Evolutionary conservation across 805 yeast species (phyloP).

Genomic region (Yarrowia deformans): DNA sequence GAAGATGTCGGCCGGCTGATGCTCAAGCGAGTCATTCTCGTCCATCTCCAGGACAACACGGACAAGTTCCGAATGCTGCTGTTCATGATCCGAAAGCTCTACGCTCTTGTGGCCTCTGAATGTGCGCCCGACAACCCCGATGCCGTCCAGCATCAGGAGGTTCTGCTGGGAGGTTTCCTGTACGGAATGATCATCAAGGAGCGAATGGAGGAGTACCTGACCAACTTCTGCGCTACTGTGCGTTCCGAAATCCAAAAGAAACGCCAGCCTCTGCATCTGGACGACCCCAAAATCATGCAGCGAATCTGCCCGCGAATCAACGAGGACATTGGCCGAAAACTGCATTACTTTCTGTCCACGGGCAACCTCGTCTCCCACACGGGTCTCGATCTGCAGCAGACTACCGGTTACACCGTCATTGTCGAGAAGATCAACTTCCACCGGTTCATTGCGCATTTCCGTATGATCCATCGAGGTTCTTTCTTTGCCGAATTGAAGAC

Average conservation of each 20-base stretch:
- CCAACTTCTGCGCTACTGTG: slow-evolving; percentile 72
- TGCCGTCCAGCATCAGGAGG: slow-evolving; percentile 98
- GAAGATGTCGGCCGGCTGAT: slow-evolving; percentile 90
- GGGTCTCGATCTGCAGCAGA: slow-evolving; percentile 97
- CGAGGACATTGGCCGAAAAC: slow-evolving; percentile 92
- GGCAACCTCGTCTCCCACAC: slow-evolving; percentile 97
- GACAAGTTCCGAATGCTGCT: slow-evolving; percentile 88
- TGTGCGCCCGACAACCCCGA: slow-evolving; percentile 98
- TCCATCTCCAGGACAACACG: slow-evolving; percentile 70
- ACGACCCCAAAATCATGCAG: slow-evolving; percentile 81
- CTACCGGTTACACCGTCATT: slow-evolving; percentile 96
- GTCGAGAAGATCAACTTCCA: slow-evolving; percentile 98
- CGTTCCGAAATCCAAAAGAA: slow-evolving; percentile 83
- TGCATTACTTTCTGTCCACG: slow-evolving; percentile 93
- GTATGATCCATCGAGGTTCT: slow-evolving; percentile 99
- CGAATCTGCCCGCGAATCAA: slow-evolving; percentile 79
- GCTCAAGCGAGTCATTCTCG: slow-evolving; percentile 81
- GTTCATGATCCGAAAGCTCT: slow-evolving; percentile 95
- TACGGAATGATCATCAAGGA: slow-evolving; percentile 97
- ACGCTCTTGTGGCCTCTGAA: slow-evolving; percentile 94
- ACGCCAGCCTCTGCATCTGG: slow-evolving; percentile 71
- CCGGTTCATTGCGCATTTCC: slow-evolving; percentile 96
- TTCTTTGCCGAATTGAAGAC: slow-evolving; percentile 98
- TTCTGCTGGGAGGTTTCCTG: slow-evolving; percentile 91
- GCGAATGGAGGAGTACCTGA: slow-evolving; percentile 91